Conservation (phyloP, 176 grass and related monocot species). For the Cenchrus americanus region DNA sequence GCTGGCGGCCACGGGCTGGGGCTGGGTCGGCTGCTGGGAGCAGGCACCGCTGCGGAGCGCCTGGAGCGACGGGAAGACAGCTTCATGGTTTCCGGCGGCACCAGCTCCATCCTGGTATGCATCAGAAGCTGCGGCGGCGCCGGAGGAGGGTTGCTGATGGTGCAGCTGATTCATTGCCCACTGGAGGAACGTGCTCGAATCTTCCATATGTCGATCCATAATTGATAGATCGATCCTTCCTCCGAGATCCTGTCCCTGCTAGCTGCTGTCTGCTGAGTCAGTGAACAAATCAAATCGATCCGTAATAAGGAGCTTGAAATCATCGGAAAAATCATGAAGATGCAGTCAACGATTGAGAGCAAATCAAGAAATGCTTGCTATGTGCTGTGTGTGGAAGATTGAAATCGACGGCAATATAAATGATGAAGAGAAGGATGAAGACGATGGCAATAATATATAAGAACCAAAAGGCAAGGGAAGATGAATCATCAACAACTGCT, state of each 20-base stretch:
- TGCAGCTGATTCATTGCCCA: conserved; percentile 57
- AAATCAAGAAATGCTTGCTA: neutral
- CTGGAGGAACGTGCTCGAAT: conserved; percentile 52
- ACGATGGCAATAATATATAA: neutral
- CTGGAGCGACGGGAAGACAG: conserved; percentile 42
- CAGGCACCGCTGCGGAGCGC: conserved; percentile 30
- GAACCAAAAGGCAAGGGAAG: neutral
- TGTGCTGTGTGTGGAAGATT: neutral
- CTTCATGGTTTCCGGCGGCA: neutral
- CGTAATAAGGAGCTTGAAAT: neutral
- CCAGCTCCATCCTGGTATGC: neutral
- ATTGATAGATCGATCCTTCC: neutral
- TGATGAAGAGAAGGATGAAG: neutral
- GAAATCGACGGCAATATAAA: too few species aligned
- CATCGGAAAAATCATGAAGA: neutral
- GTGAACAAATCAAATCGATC: neutral
- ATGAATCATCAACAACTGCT: neutral
- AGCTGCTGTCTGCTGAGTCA: neutral
- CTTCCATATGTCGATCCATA: conserved; percentile 52
- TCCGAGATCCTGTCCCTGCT: neutral
- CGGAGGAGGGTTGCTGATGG: neutral
- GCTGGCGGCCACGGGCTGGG: neutral
- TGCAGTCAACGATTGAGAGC: neutral
- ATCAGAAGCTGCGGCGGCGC: neutral
- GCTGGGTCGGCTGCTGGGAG: neutral